phyloP scores from a whole-genome alignment of 176 grass and related monocot species.

The Tillandsia fasciculata region DNA sequence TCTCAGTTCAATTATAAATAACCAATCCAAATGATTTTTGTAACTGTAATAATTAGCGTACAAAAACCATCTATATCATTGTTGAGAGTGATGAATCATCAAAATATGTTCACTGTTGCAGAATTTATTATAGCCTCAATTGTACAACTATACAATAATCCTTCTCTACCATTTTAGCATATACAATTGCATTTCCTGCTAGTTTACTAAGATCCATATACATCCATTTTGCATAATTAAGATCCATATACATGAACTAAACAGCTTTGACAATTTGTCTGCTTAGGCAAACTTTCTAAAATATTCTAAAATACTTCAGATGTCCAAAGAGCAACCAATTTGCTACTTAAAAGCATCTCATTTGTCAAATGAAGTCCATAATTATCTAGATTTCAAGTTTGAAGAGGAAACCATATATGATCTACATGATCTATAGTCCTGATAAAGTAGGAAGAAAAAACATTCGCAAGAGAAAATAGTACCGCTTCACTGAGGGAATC shows the following conservation, averaged over 20 bases:
- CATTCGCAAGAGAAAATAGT: constrained; percentile 15
- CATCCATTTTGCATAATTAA: not conserved
- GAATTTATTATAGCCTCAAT: not conserved
- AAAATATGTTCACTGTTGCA: not conserved
- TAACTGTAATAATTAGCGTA: constrained; percentile 6
- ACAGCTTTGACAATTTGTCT: not conserved
- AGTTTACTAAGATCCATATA: not conserved
- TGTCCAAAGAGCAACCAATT: not conserved
- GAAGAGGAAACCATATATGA: constrained; percentile 1
- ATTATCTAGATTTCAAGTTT: not conserved
- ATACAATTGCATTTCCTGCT: not conserved
- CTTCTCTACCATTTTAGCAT: not conserved
- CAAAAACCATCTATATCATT: not conserved
- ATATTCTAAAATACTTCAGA: not conserved
- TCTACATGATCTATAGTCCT: not conserved
- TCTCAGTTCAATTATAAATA: not conserved
- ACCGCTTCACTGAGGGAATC: constrained; percentile 77
- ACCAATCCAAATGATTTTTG: not conserved
- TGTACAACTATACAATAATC: not conserved
- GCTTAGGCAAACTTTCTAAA: not conserved
- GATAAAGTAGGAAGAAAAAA: constrained; percentile 9
- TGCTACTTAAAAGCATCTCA: not conserved
- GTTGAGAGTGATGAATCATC: not conserved
- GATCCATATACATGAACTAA: not conserved
- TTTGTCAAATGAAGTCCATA: not conserved